Percentiles rank a stretch among this genome's conserved stretches.
Evolutionary conservation across 768 basidiomycete genomes (phyloP).

Genomic region (Paxillus rubicundulus): DNA sequence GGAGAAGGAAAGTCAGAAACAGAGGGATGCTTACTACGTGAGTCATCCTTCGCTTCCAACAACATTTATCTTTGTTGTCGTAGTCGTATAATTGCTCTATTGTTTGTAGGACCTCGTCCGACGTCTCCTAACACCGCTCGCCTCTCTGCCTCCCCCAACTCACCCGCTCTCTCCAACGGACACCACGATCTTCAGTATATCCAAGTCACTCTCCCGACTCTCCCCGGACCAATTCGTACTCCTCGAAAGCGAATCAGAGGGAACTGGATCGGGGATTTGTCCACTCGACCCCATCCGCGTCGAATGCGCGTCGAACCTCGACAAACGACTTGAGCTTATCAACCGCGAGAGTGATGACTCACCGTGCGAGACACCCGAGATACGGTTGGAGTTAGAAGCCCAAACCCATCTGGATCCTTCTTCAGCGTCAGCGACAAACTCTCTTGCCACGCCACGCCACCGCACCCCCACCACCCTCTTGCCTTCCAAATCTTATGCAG

Average conservation of each 20-base stretch:
- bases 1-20: slow-evolving; percentile 54
- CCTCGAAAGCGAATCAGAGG: slow-evolving; percentile 54
- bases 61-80: too few species aligned
- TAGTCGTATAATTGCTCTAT: not conserved
- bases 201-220: slow-evolving; percentile 55
- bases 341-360: slow-evolving; percentile 21
- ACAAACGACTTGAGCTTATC: slow-evolving; percentile 49
- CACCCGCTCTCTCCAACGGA: slow-evolving; percentile 43
- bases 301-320: slow-evolving; percentile 49
- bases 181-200: slow-evolving; percentile 45
- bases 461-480: slow-evolving; percentile 44
- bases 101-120: slow-evolving; percentile 60
- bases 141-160: slow-evolving; percentile 41
- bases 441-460: slow-evolving; percentile 23
- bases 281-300: slow-evolving; percentile 56
- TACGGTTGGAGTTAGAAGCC: slow-evolving; percentile 36
- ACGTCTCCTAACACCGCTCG: slow-evolving; percentile 57
- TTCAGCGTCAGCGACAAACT: slow-evolving; percentile 36
- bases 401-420: slow-evolving; percentile 2
- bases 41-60: slow-evolving; percentile 22
- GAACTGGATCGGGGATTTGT: slow-evolving; percentile 31
- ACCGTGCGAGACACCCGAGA: slow-evolving; percentile 36
- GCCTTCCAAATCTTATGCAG: slow-evolving; percentile 43
- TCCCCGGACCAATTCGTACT: slow-evolving; percentile 48
- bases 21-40: slow-evolving; percentile 74